phyloP scores from a whole-genome alignment of 2,329 filamentous ascomycete genomes.

The Colletotrichum lindemuthianum region DNA sequence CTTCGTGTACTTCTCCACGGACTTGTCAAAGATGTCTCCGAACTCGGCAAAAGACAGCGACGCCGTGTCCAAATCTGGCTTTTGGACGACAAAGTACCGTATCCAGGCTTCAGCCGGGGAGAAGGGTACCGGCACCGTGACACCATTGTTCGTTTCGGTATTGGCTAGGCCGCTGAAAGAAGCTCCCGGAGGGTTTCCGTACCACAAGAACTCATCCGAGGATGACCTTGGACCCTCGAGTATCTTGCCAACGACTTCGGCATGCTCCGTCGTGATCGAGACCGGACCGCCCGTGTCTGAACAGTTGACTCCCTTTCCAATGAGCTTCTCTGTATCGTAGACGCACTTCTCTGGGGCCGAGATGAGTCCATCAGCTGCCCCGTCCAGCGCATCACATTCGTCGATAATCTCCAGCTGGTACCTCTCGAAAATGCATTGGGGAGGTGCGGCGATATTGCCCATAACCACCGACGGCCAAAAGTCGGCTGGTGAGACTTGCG shows the following conservation, averaged over 20 bases:
- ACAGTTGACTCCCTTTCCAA: slow-evolving; percentile 6
- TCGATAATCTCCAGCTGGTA: slow-evolving; percentile 16
- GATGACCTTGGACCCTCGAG: slow-evolving; percentile 5
- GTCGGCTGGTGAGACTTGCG: neutral
- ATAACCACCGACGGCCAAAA: slow-evolving; percentile 28
- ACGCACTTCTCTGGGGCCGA: slow-evolving; percentile 20
- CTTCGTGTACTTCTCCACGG: neutral
- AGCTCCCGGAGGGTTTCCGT: slow-evolving; percentile 15
- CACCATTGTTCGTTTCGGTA: slow-evolving; percentile 9
- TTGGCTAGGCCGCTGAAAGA: slow-evolving; percentile 14
- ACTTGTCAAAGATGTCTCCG: slow-evolving; percentile 14
- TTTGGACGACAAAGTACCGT: slow-evolving; percentile 19
- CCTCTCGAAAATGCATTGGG: slow-evolving; percentile 13
- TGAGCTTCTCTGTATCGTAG: neutral
- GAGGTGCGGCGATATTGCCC: slow-evolving; percentile 20
- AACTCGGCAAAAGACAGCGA: slow-evolving; percentile 14
- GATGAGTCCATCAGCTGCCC: slow-evolving; percentile 18
- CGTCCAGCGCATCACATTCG: slow-evolving; percentile 10
- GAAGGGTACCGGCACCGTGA: slow-evolving; percentile 15
- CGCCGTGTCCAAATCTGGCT: slow-evolving; percentile 17
- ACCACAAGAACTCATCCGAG: slow-evolving; percentile 10
- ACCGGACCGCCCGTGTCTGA: slow-evolving; percentile 7
- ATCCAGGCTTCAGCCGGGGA: slow-evolving; percentile 15
- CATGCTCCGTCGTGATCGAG: neutral
- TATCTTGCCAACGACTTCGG: slow-evolving; percentile 6